These are phyloP conservation scores for Penicillium antarcticum DNA, from an alignment of 495 filamentous ascomycete genomes.

Conservation along the genomic window DNA sequence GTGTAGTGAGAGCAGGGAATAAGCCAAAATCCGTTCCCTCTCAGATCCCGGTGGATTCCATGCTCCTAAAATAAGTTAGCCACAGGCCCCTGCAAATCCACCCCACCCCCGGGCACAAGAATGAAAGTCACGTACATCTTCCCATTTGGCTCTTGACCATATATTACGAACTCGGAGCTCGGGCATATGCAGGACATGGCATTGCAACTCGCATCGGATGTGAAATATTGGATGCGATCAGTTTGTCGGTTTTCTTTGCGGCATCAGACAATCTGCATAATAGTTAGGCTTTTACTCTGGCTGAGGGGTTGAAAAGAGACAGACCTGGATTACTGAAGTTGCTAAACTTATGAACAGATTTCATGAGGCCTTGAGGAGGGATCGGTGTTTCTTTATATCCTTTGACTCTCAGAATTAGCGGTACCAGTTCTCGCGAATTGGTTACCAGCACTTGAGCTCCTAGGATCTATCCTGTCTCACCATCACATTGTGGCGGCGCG, in stretches of 20 bases:
- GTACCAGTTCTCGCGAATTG: not conserved
- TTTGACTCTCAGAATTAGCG: not conserved
- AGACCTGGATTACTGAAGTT: not conserved
- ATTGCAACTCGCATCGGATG: not conserved
- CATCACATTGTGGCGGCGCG: not conserved
- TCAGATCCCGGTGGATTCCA: not conserved
- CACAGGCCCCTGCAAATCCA: slow-evolving; percentile 1
- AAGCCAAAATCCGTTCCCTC: no score
- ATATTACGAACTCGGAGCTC: slow-evolving; percentile 1
- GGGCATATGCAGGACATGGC: not conserved
- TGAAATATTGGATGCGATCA: not conserved
- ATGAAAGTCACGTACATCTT: not conserved
- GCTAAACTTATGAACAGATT: slow-evolving; percentile 1
- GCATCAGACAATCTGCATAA: slow-evolving; percentile 4
- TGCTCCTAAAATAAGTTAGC: not conserved
- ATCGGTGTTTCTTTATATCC: slow-evolving; percentile 7
- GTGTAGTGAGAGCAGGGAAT: not conserved
- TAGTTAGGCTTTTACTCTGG: slow-evolving; percentile 4
- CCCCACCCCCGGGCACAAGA: not conserved
- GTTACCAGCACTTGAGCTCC: slow-evolving; percentile 1
- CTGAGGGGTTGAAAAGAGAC: not conserved
- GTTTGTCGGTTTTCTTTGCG: slow-evolving; percentile 2
- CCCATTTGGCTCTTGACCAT: not conserved
- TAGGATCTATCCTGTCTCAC: slow-evolving; percentile 3
- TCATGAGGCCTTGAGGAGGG: slow-evolving; percentile 5